phyloP scores from a whole-genome alignment of 208 protist species.

The Leishmania amazonensis region DNA sequence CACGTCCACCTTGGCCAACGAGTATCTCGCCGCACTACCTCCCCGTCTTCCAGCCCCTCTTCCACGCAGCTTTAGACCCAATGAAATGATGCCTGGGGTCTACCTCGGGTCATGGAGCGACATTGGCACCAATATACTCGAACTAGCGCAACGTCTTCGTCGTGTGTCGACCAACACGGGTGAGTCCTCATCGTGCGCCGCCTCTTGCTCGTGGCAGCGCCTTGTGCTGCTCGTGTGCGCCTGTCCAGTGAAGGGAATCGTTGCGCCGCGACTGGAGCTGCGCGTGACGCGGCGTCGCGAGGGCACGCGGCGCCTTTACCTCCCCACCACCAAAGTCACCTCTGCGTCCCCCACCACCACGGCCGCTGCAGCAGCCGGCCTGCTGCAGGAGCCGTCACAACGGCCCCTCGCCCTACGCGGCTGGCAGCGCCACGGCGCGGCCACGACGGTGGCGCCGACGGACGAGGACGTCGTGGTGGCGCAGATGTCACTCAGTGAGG shows the following conservation, averaged over 20 bases:
- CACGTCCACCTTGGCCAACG: not conserved
- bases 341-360: too few relatives aligned
- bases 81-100: slow-evolving; percentile 56
- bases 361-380: not conserved
- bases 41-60: slow-evolving; percentile 19
- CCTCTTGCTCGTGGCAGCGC: slow-evolving; percentile 14
- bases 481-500: slow-evolving; percentile 6
- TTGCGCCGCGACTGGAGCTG: slow-evolving; percentile 23
- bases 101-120: slow-evolving; percentile 60
- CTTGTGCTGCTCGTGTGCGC: slow-evolving; percentile 43
- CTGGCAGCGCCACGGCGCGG: not conserved
- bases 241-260: slow-evolving; percentile 23
- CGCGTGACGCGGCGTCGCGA: slow-evolving; percentile 13
- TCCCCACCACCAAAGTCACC: not conserved
- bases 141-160: slow-evolving; percentile 24
- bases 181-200: not conserved
- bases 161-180: not conserved
- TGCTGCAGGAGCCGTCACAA: not conserved
- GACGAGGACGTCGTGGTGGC: slow-evolving; percentile 13
- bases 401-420: not conserved
- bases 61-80: slow-evolving; percentile 46
- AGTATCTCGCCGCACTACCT: slow-evolving; percentile 10
- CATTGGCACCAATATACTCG: slow-evolving; percentile 32
- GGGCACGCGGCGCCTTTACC: not conserved
- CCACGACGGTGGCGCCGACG: not conserved